Conservation (phyloP, 2,329 filamentous ascomycete species). For the Colletotrichum magnum region DNA sequence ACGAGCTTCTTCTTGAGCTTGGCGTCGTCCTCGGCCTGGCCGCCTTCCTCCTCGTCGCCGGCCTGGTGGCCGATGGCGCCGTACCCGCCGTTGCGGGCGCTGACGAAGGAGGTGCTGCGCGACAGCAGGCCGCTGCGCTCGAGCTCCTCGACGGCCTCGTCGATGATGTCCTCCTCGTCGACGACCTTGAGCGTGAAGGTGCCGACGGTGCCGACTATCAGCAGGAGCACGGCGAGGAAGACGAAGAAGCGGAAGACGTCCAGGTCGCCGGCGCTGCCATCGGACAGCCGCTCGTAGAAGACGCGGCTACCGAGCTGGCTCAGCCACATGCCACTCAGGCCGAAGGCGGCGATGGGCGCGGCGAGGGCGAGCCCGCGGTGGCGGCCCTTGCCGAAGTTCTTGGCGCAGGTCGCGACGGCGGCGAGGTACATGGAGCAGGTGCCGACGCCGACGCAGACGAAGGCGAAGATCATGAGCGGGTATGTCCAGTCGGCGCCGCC, state of each 20-base stretch:
- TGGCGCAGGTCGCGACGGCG: constrained; percentile 94
- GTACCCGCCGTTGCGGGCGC: constrained; percentile 64
- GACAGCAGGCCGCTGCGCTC: constrained; percentile 88
- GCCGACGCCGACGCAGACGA: constrained; percentile 84
- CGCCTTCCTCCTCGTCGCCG: constrained; percentile 61
- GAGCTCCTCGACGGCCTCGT: constrained; percentile 90
- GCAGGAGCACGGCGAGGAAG: constrained; percentile 82
- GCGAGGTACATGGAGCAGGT: constrained; percentile 92
- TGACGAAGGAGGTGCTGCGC: constrained; percentile 77
- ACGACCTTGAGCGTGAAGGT: constrained; percentile 82
- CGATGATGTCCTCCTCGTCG: constrained; percentile 88
- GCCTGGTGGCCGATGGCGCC: constrained; percentile 67
- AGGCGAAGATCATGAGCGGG: constrained; percentile 86
- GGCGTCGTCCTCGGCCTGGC: constrained; percentile 59
- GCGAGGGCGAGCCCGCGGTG: constrained; percentile 92
- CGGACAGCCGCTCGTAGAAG: constrained; percentile 77
- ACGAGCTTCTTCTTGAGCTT: constrained; percentile 88
- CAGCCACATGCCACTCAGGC: constrained; percentile 95
- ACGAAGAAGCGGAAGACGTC: constrained; percentile 90
- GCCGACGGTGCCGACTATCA: constrained; percentile 80
- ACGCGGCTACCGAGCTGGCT: constrained; percentile 88
- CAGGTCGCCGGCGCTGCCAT: constrained; percentile 75
- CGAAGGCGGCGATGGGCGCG: constrained; percentile 91
- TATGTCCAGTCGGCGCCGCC: constrained; percentile 76
- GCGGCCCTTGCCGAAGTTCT: constrained; percentile 94